These are phyloP conservation scores for Penicillium olsonii DNA, from an alignment of 2,329 filamentous ascomycete genomes.

Conservation along the genomic window DNA sequence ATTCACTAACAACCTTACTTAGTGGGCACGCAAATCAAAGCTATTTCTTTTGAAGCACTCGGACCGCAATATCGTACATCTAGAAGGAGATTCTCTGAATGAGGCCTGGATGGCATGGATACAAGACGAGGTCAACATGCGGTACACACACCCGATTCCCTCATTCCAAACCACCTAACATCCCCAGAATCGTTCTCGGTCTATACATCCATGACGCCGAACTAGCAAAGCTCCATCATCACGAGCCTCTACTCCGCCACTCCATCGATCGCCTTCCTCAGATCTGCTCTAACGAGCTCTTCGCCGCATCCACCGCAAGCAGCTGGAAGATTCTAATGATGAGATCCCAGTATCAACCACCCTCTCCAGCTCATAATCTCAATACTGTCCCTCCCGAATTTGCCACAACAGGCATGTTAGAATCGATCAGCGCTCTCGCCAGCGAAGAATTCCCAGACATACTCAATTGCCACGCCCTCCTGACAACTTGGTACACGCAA, in stretches of 20 bases:
- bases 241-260: constrained; percentile 14
- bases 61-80: background rate
- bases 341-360: background rate
- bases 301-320: constrained; percentile 8
- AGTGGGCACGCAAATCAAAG: background rate
- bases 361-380: background rate
- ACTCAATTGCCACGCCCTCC: background rate
- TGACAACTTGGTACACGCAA: background rate
- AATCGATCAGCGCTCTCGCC: background rate
- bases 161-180: background rate
- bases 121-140: constrained; percentile 10
- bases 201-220: constrained; percentile 15
- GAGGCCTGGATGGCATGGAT: constrained; percentile 10
- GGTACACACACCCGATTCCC: background rate
- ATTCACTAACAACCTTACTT: background rate
- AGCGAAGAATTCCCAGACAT: background rate
- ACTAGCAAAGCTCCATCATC: constrained; percentile 9
- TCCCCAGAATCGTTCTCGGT: constrained; percentile 4
- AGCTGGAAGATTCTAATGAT: background rate
- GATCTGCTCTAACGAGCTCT: constrained; percentile 11
- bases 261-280: constrained; percentile 6
- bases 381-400: background rate
- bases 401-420: background rate
- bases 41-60: background rate
- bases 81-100: background rate